Conservation (phyloP, 164 flowering plant genomes). For the Nelumbo lutea region DNA sequence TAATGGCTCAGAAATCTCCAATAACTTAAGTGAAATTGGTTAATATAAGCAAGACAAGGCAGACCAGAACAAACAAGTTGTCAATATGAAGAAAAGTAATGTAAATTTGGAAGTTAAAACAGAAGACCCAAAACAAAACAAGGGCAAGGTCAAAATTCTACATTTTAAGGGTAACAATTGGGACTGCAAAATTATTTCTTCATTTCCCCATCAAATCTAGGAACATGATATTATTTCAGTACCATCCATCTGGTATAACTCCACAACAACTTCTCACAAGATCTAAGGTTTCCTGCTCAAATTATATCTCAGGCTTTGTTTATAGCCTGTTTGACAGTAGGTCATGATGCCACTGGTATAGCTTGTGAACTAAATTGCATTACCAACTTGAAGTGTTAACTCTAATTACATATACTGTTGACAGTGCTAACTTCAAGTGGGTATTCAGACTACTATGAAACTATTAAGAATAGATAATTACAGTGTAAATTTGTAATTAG, state of each 20-base stretch:
- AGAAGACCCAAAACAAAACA: neutral
- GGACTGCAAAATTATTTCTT: neutral
- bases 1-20: neutral
- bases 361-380: no score
- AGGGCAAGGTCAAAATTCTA: neutral
- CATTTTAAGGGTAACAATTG: neutral
- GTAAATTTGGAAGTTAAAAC: neutral
- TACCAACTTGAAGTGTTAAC: no score
- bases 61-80: neutral
- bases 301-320: no score
- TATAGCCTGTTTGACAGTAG: no score
- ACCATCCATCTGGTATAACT: neutral
- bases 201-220: neutral
- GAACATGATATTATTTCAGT: neutral
- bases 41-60: neutral
- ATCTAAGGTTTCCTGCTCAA: no score
- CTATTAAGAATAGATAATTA: no score
- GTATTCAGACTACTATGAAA: no score
- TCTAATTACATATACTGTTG: no score
- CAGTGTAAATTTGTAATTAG: no score
- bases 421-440: no score
- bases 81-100: neutral
- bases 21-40: neutral
- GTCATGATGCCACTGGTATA: no score
- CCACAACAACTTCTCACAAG: no score